Base-by-base conservation (phyloP, 2,329 filamentous ascomycete species). In the Penicillium vulpinum region DNA sequence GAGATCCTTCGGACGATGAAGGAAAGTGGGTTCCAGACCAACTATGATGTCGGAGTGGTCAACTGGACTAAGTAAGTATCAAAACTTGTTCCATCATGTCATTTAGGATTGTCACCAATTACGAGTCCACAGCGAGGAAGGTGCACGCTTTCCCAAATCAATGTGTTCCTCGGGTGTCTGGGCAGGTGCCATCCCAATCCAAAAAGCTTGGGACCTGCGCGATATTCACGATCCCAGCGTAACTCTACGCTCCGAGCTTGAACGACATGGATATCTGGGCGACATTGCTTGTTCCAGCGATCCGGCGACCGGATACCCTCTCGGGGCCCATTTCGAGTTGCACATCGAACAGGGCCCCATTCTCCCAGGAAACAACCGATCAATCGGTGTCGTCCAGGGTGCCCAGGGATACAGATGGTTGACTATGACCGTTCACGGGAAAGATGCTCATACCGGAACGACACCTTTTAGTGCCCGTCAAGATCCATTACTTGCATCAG, bases 271-370 rank as follows among this genome's bases (percentile, higher is more conserved):
- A 0, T 91, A 88, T 60, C 72, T 90, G 0, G 89, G 89, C 4
- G 63, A 72, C 0, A 74, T 79, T 0, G 77, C 81, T 13, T 82
- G 82, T 21, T 83, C 79, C 54, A 74, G 84, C 65, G 72, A 79
- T 53, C 28, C 51, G 2, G 24, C 31, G 3, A 50, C 56, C 3
- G 78, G 77, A 21, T 81, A 80, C 39, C 87, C 88, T 0, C 84
- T 92, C 68, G 87, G 82, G 0, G 89, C 88, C 0, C 89, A 92
- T 68, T 92, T 92, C 65, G 89, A 92, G 70, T 78, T 92, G 4
- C 90, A 92, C 67, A 92, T 92, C 45, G 90, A 92, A 69, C 90
- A 93, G 70, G 88, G 88, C 0, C 88, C 88, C 0, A 83, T 90
- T 15, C 79, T 92, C 0, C 87, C 90, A 64, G 80, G 80, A 24